Conservation (phyloP, 2,329 filamentous ascomycete species). For the Penicillium sp. region DNA sequence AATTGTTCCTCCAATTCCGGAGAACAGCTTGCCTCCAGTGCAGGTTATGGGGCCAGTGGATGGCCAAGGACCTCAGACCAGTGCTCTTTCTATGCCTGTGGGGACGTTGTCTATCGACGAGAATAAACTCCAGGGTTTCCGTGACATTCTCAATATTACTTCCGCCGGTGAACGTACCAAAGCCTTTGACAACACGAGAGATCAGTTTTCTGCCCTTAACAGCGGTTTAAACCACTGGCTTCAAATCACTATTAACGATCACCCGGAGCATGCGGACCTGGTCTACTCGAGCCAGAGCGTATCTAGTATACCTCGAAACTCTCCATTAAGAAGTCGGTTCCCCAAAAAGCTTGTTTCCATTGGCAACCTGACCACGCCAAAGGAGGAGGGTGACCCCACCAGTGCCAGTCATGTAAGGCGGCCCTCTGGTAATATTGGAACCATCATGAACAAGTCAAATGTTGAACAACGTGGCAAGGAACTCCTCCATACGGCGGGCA, state of each 20-base stretch:
- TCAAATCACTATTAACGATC: constrained; percentile 46
- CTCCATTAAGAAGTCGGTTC: constrained; percentile 39
- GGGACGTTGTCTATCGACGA: constrained; percentile 23
- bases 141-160: constrained; percentile 72
- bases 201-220: constrained; percentile 69
- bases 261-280: constrained; percentile 55
- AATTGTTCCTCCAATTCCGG: constrained; percentile 29
- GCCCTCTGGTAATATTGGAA: constrained; percentile 38
- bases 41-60: constrained; percentile 13
- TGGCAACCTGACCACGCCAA: constrained; percentile 27
- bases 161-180: constrained; percentile 67
- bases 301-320: constrained; percentile 28
- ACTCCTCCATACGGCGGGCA: constrained; percentile 76
- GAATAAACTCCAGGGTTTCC: constrained; percentile 60
- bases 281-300: constrained; percentile 37
- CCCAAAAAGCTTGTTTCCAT: constrained; percentile 45
- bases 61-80: constrained; percentile 7
- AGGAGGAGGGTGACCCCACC: constrained; percentile 34
- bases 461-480: constrained; percentile 86
- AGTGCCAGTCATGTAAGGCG: constrained; percentile 35
- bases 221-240: constrained; percentile 70
- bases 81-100: constrained; percentile 11
- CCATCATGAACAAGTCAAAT: constrained; percentile 56
- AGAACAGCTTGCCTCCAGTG: constrained; percentile 15
- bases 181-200: constrained; percentile 70